phyloP scores from a whole-genome alignment of 371 early-diverging fungal genomes.

The Circinella umbellata region DNA sequence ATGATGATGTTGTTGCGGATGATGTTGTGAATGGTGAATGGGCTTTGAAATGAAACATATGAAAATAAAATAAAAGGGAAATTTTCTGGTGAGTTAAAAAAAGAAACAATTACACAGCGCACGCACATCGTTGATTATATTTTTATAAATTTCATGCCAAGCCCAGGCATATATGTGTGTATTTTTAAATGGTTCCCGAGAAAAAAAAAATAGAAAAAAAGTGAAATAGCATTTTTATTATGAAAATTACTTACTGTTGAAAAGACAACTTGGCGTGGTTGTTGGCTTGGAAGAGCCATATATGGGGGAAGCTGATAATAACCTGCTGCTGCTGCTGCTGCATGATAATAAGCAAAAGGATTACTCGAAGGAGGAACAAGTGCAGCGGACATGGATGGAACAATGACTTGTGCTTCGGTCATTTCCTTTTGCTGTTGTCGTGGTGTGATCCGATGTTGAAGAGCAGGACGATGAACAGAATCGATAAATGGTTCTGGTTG shows the following conservation, averaged over 20 bases:
- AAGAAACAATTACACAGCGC: not conserved
- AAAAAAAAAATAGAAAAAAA: not conserved
- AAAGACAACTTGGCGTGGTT: not conserved
- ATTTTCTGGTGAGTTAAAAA: constrained; percentile 1
- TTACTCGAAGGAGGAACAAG: constrained; percentile 11
- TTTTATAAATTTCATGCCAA: constrained; percentile 6
- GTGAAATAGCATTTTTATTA: not conserved
- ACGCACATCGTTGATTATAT: not conserved
- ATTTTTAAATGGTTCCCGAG: not conserved
- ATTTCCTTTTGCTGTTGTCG: constrained; percentile 15
- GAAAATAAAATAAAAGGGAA: not conserved
- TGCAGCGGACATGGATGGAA: constrained; percentile 20
- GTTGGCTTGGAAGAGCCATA: constrained; percentile 6
- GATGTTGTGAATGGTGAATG: not conserved
- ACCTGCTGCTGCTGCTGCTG: constrained; percentile 6
- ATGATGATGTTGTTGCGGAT: not conserved
- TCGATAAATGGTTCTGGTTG: not conserved
- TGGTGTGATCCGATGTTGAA: constrained; percentile 15
- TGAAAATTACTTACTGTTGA: constrained; percentile 1
- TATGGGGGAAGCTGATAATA: constrained; percentile 9
- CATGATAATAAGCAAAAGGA: constrained; percentile 10
- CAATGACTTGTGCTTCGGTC: constrained; percentile 18
- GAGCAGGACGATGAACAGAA: constrained; percentile 9
- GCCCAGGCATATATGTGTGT: not conserved
- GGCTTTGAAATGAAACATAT: not conserved